These are phyloP conservation scores for Mortierella sp. DNA, from an alignment of 371 early-diverging fungal species.

Conservation along the genomic window DNA sequence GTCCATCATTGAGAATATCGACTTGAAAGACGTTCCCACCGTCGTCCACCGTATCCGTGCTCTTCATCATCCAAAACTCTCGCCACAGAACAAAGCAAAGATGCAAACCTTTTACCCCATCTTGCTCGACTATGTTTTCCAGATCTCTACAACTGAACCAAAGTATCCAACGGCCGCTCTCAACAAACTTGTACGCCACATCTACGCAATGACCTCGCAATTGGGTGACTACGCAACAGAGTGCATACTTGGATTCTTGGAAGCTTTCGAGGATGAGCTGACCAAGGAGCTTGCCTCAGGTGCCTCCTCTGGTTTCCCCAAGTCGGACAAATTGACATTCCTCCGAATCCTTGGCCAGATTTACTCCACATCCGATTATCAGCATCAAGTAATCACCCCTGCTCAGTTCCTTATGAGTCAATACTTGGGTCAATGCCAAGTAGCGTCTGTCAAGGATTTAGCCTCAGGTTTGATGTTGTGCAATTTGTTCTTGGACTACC, in stretches of 20 bases:
- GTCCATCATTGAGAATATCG: slow-evolving; percentile 65
- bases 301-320: slow-evolving; percentile 58
- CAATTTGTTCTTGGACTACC: slow-evolving; percentile 78
- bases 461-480: slow-evolving; percentile 82
- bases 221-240: slow-evolving; percentile 47
- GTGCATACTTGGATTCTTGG: slow-evolving; percentile 40
- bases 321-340: slow-evolving; percentile 68
- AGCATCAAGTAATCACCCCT: slow-evolving; percentile 91
- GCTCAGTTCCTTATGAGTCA: slow-evolving; percentile 80
- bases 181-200: slow-evolving; percentile 49
- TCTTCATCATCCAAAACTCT: slow-evolving; percentile 83
- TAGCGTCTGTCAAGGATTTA: slow-evolving; percentile 72
- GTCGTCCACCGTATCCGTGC: slow-evolving; percentile 86
- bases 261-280: slow-evolving; percentile 55
- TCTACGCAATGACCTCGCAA: slow-evolving; percentile 57
- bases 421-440: slow-evolving; percentile 74
- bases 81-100: slow-evolving; percentile 81
- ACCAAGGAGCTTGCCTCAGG: slow-evolving; percentile 57
- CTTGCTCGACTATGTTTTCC: slow-evolving; percentile 77
- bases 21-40: slow-evolving; percentile 71
- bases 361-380: slow-evolving; percentile 91
- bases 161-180: slow-evolving; percentile 48
- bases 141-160: slow-evolving; percentile 46
- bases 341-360: slow-evolving; percentile 76
- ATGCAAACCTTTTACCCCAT: slow-evolving; percentile 73